A percentile compares a stretch with the other conserved stretches of the same genome.
These are phyloP conservation scores for Colletotrichum acutatum DNA, from an alignment of 2,329 filamentous ascomycete genomes.

Conservation along the genomic window DNA sequence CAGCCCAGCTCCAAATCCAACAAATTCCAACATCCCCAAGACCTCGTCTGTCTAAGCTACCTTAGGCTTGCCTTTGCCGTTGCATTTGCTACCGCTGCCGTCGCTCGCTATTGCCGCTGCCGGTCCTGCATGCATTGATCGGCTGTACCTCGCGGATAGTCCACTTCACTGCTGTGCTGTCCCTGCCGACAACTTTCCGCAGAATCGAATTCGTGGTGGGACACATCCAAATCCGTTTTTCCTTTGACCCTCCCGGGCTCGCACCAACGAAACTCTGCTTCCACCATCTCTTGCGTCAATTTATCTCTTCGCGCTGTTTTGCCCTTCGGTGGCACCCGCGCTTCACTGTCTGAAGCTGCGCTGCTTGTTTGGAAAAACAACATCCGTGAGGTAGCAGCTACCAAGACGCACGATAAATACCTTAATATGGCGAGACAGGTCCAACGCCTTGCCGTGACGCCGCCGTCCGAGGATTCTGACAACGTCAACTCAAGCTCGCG, in stretches of 20 bases:
- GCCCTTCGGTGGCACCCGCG: background rate
- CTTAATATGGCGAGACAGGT: conserved; percentile 27
- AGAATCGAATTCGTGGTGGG: background rate
- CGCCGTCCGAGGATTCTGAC: conserved; percentile 33
- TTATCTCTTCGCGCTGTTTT: background rate
- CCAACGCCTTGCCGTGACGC: conserved; percentile 30
- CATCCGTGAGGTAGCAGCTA: background rate
- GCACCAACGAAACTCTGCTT: background rate
- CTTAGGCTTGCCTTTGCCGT: background rate
- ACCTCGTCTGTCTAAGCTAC: background rate
- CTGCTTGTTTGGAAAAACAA: background rate
- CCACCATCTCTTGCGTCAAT: background rate
- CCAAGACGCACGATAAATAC: background rate
- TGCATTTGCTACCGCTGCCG: background rate
- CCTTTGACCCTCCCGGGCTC: background rate
- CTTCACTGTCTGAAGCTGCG: background rate
- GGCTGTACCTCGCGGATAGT: background rate
- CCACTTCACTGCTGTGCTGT: background rate
- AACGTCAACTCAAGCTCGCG: conserved; percentile 26
- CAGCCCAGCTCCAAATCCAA: background rate
- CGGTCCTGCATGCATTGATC: background rate
- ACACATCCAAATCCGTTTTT: background rate
- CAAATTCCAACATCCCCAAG: background rate
- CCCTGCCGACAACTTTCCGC: background rate
- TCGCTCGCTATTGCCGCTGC: background rate